phyloP scores from a whole-genome alignment of 257 asterid species.

The Henckelia pumila region DNA sequence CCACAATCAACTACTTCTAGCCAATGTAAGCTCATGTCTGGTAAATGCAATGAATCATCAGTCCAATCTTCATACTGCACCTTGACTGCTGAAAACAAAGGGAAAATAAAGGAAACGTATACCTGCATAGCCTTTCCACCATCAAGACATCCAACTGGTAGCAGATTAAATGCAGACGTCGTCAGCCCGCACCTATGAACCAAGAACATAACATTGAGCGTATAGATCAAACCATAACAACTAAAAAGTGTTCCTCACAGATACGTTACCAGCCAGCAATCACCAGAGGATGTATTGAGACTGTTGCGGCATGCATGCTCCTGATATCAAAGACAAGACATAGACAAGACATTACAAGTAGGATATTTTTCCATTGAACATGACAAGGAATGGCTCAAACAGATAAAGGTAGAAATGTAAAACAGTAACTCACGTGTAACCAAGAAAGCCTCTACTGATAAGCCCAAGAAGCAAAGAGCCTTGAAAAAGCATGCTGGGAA shows the following conservation, averaged over 20 bases:
- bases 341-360: background rate
- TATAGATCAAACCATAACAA: slow-evolving; percentile 6
- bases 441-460: slow-evolving; percentile 74
- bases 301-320: slow-evolving; percentile 75
- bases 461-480: slow-evolving; percentile 98
- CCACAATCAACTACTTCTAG: slow-evolving; percentile 7
- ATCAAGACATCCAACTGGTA: slow-evolving; percentile 93
- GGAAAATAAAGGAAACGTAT: slow-evolving; percentile 19
- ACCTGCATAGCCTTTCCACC: slow-evolving; percentile 99
- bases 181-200: slow-evolving; percentile 86
- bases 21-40: background rate
- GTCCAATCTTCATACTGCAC: slow-evolving; percentile 21
- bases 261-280: slow-evolving; percentile 88
- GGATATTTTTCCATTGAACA: background rate
- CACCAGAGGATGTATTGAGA: slow-evolving; percentile 84
- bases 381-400: background rate
- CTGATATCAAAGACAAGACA: slow-evolving; percentile 20
- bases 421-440: slow-evolving; percentile 64
- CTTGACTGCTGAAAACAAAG: slow-evolving; percentile 5
- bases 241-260: slow-evolving; percentile 20
- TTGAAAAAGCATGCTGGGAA: slow-evolving; percentile 93
- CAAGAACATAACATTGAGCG: slow-evolving; percentile 22
- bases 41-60: background rate
- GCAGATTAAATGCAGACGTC: slow-evolving; percentile 90
- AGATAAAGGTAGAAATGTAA: slow-evolving; percentile 1